These are phyloP conservation scores for Letharia lupina DNA, from an alignment of 495 filamentous ascomycete genomes.

Conservation along the genomic window DNA sequence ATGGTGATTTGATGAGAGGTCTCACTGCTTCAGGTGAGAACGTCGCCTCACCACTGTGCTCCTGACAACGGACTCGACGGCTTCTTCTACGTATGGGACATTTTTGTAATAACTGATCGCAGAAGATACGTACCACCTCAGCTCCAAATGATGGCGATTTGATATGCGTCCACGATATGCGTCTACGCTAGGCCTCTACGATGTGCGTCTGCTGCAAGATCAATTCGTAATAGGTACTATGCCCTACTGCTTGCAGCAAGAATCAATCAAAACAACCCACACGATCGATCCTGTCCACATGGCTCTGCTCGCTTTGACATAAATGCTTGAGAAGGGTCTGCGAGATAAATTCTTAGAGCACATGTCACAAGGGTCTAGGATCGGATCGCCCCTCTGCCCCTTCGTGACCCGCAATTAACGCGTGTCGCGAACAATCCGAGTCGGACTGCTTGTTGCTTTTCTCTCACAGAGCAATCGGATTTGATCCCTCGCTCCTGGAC, in stretches of 20 bases:
- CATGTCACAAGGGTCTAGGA: not conserved
- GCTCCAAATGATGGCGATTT: not conserved
- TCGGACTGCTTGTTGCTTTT: not conserved
- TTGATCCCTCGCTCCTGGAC: not conserved
- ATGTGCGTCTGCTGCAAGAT: not conserved
- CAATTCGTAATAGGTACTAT: not conserved
- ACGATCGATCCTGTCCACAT: not conserved
- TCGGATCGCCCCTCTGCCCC: not conserved
- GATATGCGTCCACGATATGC: not conserved
- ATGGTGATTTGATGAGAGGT: not conserved
- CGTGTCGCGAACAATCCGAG: not conserved
- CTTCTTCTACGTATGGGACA: not conserved
- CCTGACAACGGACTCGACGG: not conserved
- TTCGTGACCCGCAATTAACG: not conserved
- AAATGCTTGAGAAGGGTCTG: not conserved
- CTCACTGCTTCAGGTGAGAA: not conserved
- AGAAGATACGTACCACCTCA: not conserved
- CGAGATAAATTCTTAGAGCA: not conserved
- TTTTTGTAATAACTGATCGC: not conserved
- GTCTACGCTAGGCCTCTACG: too few species aligned
- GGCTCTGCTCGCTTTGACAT: not conserved
- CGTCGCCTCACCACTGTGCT: not conserved
- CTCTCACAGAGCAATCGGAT: not conserved
- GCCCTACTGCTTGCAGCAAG: not conserved
- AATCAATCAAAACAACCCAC: not conserved